These are phyloP conservation scores for Fraxinus angustifolia DNA, from an alignment of 305 asterid species.

Conservation along the genomic window DNA sequence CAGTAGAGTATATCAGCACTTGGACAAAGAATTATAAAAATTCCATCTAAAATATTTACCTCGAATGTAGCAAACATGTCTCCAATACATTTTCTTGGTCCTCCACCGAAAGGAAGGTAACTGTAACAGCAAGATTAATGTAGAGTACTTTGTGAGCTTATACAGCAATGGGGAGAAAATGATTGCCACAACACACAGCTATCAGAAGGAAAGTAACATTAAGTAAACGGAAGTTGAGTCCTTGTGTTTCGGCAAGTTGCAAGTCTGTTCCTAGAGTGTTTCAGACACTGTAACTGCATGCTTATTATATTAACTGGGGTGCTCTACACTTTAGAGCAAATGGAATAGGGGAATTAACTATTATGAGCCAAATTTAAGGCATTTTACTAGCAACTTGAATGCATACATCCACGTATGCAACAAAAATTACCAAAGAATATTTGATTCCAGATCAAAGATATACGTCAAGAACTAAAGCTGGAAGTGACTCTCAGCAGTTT, in stretches of 20 bases:
- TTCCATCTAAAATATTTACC: constrained; percentile 42
- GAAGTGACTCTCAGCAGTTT: background rate
- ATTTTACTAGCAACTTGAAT: background rate
- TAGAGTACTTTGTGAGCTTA: constrained; percentile 16
- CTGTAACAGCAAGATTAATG: constrained; percentile 40
- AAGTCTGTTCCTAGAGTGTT: background rate
- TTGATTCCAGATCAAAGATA: background rate
- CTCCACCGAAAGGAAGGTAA: constrained; percentile 97
- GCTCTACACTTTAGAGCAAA: background rate
- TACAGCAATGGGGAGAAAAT: background rate
- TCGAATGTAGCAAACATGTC: constrained; percentile 97
- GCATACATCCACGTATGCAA: background rate
- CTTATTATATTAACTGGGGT: background rate
- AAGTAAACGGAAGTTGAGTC: background rate
- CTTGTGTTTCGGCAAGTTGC: background rate
- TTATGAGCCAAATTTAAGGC: background rate
- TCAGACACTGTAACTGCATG: background rate
- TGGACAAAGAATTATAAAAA: background rate
- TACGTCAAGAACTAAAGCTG: background rate
- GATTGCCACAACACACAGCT: background rate
- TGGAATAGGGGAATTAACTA: background rate
- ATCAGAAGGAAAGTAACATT: background rate
- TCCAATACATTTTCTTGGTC: constrained; percentile 96
- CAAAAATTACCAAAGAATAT: background rate
- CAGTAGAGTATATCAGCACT: constrained; percentile 1